Evolutionary conservation across 2,329 filamentous ascomycete species (phyloP), one percentile per base, ranked within the genome.

Genomic region (Plectosphaerella cucumerina): DNA sequence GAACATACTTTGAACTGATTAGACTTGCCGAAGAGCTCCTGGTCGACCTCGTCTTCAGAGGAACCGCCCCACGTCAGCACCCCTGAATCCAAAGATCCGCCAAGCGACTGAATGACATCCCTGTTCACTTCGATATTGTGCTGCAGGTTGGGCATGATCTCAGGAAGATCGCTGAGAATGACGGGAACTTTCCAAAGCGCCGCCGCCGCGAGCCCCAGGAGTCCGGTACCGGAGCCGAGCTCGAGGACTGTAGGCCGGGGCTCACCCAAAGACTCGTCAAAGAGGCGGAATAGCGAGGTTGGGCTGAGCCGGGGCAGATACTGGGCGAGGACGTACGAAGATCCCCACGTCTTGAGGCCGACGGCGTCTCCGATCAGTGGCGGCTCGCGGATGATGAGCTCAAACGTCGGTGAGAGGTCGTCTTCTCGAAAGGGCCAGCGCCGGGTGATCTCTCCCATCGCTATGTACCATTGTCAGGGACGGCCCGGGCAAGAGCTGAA

Each of bases 271-370:
- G 64, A 64, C 50, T 65, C 61, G 37, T 67, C 63, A 15, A 83
- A 69, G 8, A 81, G 58, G 42, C 74, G 69, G 31, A 71, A 72
- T 20, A 83, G 61, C 0, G 72, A 69, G 14, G 67, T 73, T 42
- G 65, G 67, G 8, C 63, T 68, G 37, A 84, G 70, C 12, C 62
- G 62, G 18, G 73, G 73, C 22, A 97, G 78, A 21, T 88, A 83
- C 58, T 82, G 86, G 0, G 93, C 87, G 5, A 97, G 82, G 2
- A 95, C 79, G 62, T 91, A 95, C 0, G 91, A 93, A 0, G 91
- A 93, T 1, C 89, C 90, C 94, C 94, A 97, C 0, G 94, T 99
- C 69, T 99, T 97, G 66, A 95, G 78, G 1, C 94, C 94, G 17
- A 97, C 76, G 53, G 89, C 88, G 67, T 97, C 93, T 6, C 88